phyloP scores from a whole-genome alignment of 306 rosid species.

The Ceratonia siliqua region DNA sequence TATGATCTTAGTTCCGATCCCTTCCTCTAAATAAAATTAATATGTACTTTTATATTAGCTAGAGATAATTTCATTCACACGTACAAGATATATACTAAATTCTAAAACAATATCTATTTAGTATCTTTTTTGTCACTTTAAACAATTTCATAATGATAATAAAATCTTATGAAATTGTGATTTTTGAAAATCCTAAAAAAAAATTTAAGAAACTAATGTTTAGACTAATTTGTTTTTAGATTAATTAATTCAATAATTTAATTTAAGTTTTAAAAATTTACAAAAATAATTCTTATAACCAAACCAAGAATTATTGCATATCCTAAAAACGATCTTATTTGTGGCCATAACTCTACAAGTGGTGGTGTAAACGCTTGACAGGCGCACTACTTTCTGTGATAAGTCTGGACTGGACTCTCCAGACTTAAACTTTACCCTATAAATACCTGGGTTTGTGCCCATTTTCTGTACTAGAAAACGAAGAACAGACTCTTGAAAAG shows the following conservation, averaged over 20 bases:
- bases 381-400: background rate
- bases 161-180: too few relatives aligned
- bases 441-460: constrained; percentile 40
- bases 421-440: constrained; percentile 34
- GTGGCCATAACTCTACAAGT: constrained; percentile 31
- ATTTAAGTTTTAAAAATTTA: background rate
- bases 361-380: constrained; percentile 32
- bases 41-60: too few relatives aligned
- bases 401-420: background rate
- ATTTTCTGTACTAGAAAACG: constrained; percentile 6
- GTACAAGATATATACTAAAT: too few relatives aligned
- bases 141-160: too few relatives aligned
- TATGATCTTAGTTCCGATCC: too few relatives aligned
- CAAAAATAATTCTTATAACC: background rate
- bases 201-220: background rate
- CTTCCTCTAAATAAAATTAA: too few relatives aligned
- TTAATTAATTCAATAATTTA: too few relatives aligned
- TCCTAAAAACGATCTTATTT: background rate
- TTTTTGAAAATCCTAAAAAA: too few relatives aligned
- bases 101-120: too few relatives aligned
- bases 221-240: background rate
- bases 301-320: background rate
- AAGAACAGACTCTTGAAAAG: constrained; percentile 21
- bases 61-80: too few relatives aligned
- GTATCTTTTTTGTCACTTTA: too few relatives aligned